Percentiles rank a stretch among this genome's conserved stretches.
phyloP scores from a whole-genome alignment of 1,284 basidiomycete genomes.

The Rhodotorula sp. region DNA sequence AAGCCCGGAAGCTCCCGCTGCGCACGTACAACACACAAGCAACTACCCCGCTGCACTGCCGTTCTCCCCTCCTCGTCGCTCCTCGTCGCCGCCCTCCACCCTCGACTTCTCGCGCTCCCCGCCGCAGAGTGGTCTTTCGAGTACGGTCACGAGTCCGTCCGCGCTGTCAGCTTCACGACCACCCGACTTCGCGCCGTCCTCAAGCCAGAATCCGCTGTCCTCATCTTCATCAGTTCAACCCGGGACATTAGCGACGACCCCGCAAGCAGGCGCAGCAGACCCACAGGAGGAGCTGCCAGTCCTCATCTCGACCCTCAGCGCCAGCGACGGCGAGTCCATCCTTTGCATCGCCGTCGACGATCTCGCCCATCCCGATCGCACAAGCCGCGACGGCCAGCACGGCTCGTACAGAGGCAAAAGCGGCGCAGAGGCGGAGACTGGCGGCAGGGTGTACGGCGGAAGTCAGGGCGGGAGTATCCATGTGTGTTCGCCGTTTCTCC shows the following conservation, averaged over 20 bases:
- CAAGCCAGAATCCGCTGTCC: not conserved
- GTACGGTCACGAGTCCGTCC: not conserved
- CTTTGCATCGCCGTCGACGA: slow-evolving; percentile 32
- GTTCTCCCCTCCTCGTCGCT: not conserved
- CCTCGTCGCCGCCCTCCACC: not conserved
- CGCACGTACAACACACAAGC: not conserved
- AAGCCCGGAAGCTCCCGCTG: not conserved
- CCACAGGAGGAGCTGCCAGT: not conserved
- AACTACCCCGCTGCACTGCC: not conserved
- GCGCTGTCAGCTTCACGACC: not conserved
- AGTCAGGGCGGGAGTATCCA: slow-evolving; percentile 75
- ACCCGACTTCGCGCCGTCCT: not conserved
- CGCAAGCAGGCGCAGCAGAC: not conserved
- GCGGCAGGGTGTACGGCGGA: slow-evolving; percentile 69
- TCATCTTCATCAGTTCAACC: not conserved
- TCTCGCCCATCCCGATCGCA: not conserved
- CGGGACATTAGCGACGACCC: not conserved
- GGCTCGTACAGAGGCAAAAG: not conserved
- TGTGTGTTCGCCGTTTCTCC: slow-evolving; percentile 55
- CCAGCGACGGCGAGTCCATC: slow-evolving; percentile 30
- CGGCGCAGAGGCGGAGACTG: not conserved
- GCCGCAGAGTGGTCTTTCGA: not conserved
- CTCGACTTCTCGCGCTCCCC: not conserved
- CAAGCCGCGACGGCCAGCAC: not conserved
- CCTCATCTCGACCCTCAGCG: slow-evolving; percentile 25